Evolutionary conservation across 2,329 filamentous ascomycete genomes (phyloP), one percentile per base, ranked within the genome.

Genomic region (Dryadomyces quercivorus): DNA sequence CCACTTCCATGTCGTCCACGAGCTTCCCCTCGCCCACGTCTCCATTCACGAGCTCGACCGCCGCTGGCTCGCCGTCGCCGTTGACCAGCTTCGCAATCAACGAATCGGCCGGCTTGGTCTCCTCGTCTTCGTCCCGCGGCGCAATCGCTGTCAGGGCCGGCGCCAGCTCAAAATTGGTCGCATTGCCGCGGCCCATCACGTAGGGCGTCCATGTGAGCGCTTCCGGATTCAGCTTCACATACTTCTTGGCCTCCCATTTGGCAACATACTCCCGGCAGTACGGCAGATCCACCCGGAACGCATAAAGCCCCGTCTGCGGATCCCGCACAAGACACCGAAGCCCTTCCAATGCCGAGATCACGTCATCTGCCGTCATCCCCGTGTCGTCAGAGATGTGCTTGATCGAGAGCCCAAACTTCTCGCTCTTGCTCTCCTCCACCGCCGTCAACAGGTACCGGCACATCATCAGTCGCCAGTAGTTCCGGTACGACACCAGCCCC

Each of bases 401-500:
- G 61, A 84, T 75, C 58, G 80, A 84, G 18, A 84, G 68, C 1
- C 78, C 77, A 10, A 72, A 71, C 56, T 70, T 72, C 53, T 70
- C 65, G 0, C 58, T 58, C 53, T 64, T 67, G 26, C 69, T 67
- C 22, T 69, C 64, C 0, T 68, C 62, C 44, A 68, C 66, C 74
- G 63, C 81, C 59, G 84, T 70, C 42, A 91, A 73, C 7, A 98
- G 76, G 61, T 95, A 88, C 58, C 87, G 85, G 65, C 91, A 96
- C 53, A 98, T 73, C 2, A 95, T 77, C 10, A 95, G 74, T 20
- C 93, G 85, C 93, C 93, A 98, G 68, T 98, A 98, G 63, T 95
- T 96, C 47, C 93, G 83, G 66, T 98, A 98, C 2, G 92, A 97
- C 4, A 97, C 92, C 43, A 98, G 71, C 3, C 93, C 93, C 89